phyloP scores from a whole-genome alignment of 2,329 filamentous ascomycete genomes.

The Fusarium drepaniforme region DNA sequence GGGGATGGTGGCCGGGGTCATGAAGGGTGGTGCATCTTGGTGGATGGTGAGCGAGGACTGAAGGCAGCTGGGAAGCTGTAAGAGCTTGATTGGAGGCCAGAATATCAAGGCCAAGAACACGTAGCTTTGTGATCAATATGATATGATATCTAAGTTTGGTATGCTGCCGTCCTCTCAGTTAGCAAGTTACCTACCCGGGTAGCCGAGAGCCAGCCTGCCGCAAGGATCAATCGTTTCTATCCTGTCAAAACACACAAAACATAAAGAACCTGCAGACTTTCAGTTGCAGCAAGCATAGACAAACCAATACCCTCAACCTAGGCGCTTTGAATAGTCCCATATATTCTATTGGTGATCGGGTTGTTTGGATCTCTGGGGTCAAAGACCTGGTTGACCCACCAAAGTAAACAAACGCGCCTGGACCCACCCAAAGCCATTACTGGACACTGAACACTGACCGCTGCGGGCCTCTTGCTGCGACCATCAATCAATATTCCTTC shows the following conservation, averaged over 20 bases:
- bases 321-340: neutral
- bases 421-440: constrained; percentile 34
- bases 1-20: constrained; percentile 72
- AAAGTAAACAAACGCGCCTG: constrained; percentile 52
- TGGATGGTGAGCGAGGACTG: constrained; percentile 80
- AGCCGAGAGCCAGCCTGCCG: neutral
- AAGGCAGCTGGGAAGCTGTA: constrained; percentile 66
- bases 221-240: neutral
- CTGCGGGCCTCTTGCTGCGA: constrained; percentile 21
- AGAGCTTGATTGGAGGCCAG: neutral
- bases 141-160: neutral
- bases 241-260: neutral
- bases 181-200: neutral
- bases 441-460: neutral
- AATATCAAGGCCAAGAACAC: neutral
- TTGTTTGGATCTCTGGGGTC: constrained; percentile 35
- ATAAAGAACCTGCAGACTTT: neutral
- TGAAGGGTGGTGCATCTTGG: constrained; percentile 89
- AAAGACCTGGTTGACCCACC: constrained; percentile 29
- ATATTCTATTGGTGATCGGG: neutral
- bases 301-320: neutral
- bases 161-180: neutral
- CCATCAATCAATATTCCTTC: constrained; percentile 33
- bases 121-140: neutral
- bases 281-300: neutral